Base-by-base conservation (phyloP, 768 basidiomycete species). In the Tylopilus sp. region DNA sequence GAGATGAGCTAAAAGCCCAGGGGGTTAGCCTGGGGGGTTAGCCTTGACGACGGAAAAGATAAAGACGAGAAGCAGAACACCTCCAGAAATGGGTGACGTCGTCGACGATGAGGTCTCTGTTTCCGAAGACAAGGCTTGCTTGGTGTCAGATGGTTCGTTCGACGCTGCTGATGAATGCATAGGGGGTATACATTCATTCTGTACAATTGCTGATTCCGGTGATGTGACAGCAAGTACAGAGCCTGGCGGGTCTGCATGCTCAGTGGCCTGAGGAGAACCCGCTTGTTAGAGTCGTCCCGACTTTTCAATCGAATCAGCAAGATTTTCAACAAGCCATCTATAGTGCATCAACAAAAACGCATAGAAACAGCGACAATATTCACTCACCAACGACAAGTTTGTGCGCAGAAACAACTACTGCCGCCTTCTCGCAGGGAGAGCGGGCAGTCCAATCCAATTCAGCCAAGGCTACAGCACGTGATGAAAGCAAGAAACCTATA, bases 1-100 rank as follows among this genome's bases (percentile, higher is more conserved):
- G 70, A 83, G 50, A 73, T 73, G 63, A 0, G 79, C 80, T n/a
- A 79, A 83, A 75, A 1, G 97, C n/a, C n/a, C n/a, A n/a, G n/a
- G n/a, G n/a, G n/a, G n/a, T n/a, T n/a, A n/a, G n/a, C n/a, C n/a
- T n/a, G n/a, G n/a, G n/a, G n/a, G 95, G 64, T 98, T 98, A 12
- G 90, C 77, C 67, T 91, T 92, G 61, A 98, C 94, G 38, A 97
- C 91, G 1, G 93, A 83, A 63, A 88, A 97, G 43, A 98, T 99
- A 67, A 98, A 84, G 53, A 98, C 71, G 0, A 95, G 95, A 15
- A 99, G 79, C 35, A 99, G 85, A 38, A 97, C 79, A 62, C 98
- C 95, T 1, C 92, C 91, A 0, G 87, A 89, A 4, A 88, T 82
- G 5, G 80, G 81, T 1, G 80, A 83, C 11, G 68, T 25, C 10